These are phyloP conservation scores for Debaryomyces castellii DNA, from an alignment of 805 yeast genomes.

Conservation along the genomic window DNA sequence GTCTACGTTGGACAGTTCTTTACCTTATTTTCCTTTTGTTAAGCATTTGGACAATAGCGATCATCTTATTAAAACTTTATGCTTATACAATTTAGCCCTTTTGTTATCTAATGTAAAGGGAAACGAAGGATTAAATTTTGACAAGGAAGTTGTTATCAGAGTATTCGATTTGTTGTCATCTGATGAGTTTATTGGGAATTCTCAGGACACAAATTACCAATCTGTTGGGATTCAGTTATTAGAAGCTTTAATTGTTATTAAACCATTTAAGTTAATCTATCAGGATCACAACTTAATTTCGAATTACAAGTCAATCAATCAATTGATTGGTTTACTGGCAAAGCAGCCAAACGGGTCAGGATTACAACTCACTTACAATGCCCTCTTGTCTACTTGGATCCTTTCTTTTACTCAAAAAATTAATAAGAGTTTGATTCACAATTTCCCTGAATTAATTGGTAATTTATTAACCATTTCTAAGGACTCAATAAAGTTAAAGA, in stretches of 20 bases:
- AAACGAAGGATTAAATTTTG: slow-evolving; percentile 20
- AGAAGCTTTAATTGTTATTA: slow-evolving; percentile 56
- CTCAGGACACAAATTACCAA: slow-evolving; percentile 47
- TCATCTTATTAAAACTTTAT: slow-evolving; percentile 53
- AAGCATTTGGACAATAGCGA: slow-evolving; percentile 55
- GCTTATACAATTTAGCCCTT: slow-evolving; percentile 53
- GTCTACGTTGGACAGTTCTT: slow-evolving; percentile 38
- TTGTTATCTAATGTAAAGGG: slow-evolving; percentile 37
- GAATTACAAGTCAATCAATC: slow-evolving; percentile 33
- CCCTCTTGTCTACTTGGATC: slow-evolving; percentile 80
- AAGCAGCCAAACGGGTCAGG: slow-evolving; percentile 42
- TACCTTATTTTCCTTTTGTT: slow-evolving; percentile 55
- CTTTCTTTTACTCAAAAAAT: slow-evolving; percentile 68
- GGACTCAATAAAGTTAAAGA: slow-evolving; percentile 87
- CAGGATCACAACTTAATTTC: slow-evolving; percentile 33
- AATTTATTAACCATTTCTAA: slow-evolving; percentile 60
- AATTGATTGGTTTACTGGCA: slow-evolving; percentile 28
- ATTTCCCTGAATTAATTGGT: slow-evolving; percentile 55
- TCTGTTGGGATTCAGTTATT: slow-evolving; percentile 63
- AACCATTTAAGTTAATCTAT: slow-evolving; percentile 52
- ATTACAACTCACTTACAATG: slow-evolving; percentile 81
- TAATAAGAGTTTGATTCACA: slow-evolving; percentile 46
- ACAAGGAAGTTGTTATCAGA: slow-evolving; percentile 38
- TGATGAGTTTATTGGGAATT: slow-evolving; percentile 25
- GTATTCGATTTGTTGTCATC: slow-evolving; percentile 38